Evolutionary conservation across 2,329 filamentous ascomycete genomes (phyloP), one percentile per base, ranked within the genome.

Genomic region (Cryphonectria naterciae): DNA sequence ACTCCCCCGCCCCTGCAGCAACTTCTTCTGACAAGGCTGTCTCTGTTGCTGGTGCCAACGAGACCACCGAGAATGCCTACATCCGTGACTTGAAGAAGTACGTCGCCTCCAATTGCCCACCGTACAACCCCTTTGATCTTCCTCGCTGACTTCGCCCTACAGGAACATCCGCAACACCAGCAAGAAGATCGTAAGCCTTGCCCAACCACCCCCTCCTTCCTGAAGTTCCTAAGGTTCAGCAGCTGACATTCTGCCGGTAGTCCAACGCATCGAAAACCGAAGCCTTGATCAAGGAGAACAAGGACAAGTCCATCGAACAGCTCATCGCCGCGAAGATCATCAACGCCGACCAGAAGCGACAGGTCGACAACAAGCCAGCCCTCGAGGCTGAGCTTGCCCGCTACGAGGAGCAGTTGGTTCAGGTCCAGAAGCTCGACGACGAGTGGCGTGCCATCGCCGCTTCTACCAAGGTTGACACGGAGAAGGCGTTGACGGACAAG

Each of bases 61-160:
- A 89, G 72, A 78, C 80, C 73, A 85, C 84, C 73, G 95, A 98
- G 80, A 94, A 89, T 77, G 85, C 90, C 54, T 94, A 95, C 83
- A 87, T 98, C 79, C 94, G 91, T 79, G 95, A 98, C 80, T 86
- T 98, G 65, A 90, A 95, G 79, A 98, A 97, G 95, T 97, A 84
- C 79, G 90, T 79, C 46, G 43, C 56, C 49, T 64, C 28, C 77
- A n/a, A 41, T 19, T 68, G 49, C 41, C 72, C 41, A 46, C 58
- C 43, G 1, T 60, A 39, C 28, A 41, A 68, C 49, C 43, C 5
- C 1, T 3, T 25, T 28, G 22, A 32, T 61, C 70, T 32, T 62
- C 15, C 22, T 25, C 39, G 43, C 35, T 74, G 13, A 17, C 35
- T 25, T 35, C 13, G 41, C 28, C 19, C 43, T 13, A 13, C 75